phyloP scores from a whole-genome alignment of 164 flowering plant genomes.

The Dillenia suffruticosa region DNA sequence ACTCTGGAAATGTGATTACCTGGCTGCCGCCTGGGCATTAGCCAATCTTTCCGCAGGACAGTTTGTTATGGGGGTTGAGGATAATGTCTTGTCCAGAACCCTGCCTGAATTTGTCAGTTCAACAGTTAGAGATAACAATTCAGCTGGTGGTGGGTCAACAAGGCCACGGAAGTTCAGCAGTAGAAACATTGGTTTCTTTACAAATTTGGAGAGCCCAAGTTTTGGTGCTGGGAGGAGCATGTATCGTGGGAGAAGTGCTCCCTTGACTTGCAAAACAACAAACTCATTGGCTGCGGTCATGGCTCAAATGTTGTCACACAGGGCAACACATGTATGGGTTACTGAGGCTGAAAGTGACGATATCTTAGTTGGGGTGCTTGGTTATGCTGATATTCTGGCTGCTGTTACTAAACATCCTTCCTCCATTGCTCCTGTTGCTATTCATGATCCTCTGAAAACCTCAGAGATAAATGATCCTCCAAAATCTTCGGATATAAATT shows the following conservation, averaged over 20 bases:
- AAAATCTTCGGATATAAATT: too few species aligned
- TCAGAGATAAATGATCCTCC: too few species aligned
- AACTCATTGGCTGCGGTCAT: slow-evolving; percentile 95
- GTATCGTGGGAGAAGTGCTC: slow-evolving; percentile 88
- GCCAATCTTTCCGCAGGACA: slow-evolving; percentile 91
- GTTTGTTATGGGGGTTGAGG: slow-evolving; percentile 97
- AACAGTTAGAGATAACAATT: slow-evolving; percentile 15
- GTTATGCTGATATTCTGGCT: slow-evolving; percentile 70
- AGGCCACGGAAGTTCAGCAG: slow-evolving; percentile 62
- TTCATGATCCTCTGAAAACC: neutral
- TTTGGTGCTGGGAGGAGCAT: slow-evolving; percentile 56
- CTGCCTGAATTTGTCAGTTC: slow-evolving; percentile 33
- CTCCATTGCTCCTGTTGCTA: slow-evolving; percentile 15
- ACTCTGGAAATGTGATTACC: slow-evolving; percentile 87
- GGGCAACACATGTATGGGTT: slow-evolving; percentile 96
- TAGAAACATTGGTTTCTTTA: slow-evolving; percentile 74
- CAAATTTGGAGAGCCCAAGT: slow-evolving; percentile 36
- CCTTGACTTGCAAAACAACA: slow-evolving; percentile 73
- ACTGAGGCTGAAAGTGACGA: slow-evolving; percentile 74
- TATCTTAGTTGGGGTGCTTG: slow-evolving; percentile 72
- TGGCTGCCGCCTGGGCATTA: slow-evolving; percentile 95
- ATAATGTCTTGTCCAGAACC: slow-evolving; percentile 30
- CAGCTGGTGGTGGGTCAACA: slow-evolving; percentile 19
- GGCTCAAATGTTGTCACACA: slow-evolving; percentile 97
- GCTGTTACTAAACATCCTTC: slow-evolving; percentile 63